Evolutionary conservation across 345 rosid species (phyloP), one percentile per base, ranked within the genome.

Genomic region (Citrus unshiu): DNA sequence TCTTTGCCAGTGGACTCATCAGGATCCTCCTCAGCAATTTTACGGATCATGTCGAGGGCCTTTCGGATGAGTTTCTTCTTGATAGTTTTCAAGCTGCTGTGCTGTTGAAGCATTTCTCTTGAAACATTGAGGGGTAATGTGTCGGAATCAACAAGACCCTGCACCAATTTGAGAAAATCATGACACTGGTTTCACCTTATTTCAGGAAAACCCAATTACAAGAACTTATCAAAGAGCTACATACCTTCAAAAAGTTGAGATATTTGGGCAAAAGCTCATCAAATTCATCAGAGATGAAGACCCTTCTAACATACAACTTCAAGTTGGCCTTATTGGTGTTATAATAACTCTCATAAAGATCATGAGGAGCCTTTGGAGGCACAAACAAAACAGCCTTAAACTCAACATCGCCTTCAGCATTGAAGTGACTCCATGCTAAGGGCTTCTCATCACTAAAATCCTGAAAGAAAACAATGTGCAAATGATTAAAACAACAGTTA

Each of bases 61-160:
- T 93, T 94, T 60, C 98, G 85, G 82, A 96, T 94, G 77, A 96
- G 95, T 82, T 96, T 96, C 89, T 96, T 96, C 90, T 96, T 96
- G 70, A 94, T 96, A 77, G 98, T 96, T 87, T 93, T 96, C 84
- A 96, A 88, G 83, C 98, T 96, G 84, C 93, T 88, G 81, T 96
- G 98, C 73, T 91, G 94, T 88, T 96, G 97, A 81, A 94, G 98
- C 99, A 96, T 96, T 87, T 96, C 99, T 78, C 98, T 85, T 40
- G 98, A 96, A 58, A 96, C 99, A 78, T 94, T 96, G 63, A 93
- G 93, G 24, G 97, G 98, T 77, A 96, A 84, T 25, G 98, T 91
- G 82, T 94, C 98, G 4, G 98, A 96, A 87, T 96, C 99, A 85
- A 96, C 97, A 54, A 96, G 97, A 85, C 99, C 99, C 99, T 96